These are phyloP conservation scores for Allium fistulosum DNA, from an alignment of 106 monocot species.

Conservation along the genomic window DNA sequence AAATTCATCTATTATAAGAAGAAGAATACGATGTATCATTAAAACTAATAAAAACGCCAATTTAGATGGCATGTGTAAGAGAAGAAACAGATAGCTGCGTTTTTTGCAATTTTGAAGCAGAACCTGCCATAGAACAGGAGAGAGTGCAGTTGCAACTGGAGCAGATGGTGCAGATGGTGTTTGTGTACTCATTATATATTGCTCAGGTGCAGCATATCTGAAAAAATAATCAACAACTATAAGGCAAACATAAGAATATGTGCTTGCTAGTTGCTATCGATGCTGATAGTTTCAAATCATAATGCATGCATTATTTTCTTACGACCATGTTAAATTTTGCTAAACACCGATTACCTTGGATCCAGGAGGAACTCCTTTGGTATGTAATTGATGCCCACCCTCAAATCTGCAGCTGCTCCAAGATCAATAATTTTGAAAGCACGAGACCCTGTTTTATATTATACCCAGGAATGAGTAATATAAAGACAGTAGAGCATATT, in stretches of 20 bases:
- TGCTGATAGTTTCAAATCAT: no score
- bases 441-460: slow-evolving; percentile 39
- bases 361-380: slow-evolving; percentile 96
- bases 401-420: slow-evolving; percentile 89
- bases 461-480: neutral
- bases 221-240: neutral
- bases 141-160: slow-evolving; percentile 83
- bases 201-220: slow-evolving; percentile 95
- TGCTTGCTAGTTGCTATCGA: no score
- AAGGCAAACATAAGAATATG: no score
- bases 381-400: slow-evolving; percentile 94
- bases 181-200: slow-evolving; percentile 98
- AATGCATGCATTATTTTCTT: no score
- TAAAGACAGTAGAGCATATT: no score
- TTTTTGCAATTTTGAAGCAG: neutral
- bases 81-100: neutral
- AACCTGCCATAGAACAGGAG: slow-evolving; percentile 97
- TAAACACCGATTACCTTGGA: slow-evolving; percentile 47
- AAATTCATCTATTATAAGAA: slow-evolving; percentile 70
- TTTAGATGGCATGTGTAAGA: neutral
- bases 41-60: no score
- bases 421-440: slow-evolving; percentile 97
- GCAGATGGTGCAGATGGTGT: slow-evolving; percentile 88
- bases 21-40: neutral
- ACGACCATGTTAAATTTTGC: no score